Evolutionary conservation across 1,284 basidiomycete genomes (phyloP), one percentile per base, ranked within the genome.

Genomic region (Ganoderma meredithae): DNA sequence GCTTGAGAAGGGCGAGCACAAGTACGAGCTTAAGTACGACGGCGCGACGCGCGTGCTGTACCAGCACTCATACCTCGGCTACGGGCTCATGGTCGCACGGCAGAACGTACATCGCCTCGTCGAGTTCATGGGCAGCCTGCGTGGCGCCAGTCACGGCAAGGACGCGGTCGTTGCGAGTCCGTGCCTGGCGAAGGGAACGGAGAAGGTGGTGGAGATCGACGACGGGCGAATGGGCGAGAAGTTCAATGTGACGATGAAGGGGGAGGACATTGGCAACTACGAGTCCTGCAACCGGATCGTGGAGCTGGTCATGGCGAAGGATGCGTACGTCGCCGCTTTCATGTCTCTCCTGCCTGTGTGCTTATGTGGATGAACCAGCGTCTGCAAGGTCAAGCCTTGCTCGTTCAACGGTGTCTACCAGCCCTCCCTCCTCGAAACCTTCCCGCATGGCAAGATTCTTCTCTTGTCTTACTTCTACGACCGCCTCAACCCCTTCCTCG

Each of bases 331-430:
- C 41, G 1, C 62, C 49, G 52, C 43, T 64, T 65, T 47, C 69
- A 19, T 36, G 10, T 52, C n/a, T 53, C 3, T 8, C 10, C 4
- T 33, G 40, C 31, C 36, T 63, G 64, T 47, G 69, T 64, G 3
- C 68, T 66, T 53, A 62, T 39, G 33, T 10, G 60, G 53, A 22
- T 62, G 19, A 8, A 69, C 25, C 72, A 95, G 94, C 0, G 87
- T 96, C 62, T 99, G 98, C 81, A 89, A 91, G 75, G 84, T 91
- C 74, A 95, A 94, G 79, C 96, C 96, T 0, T 99, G 97, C 80
- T 96, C 97, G 1, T 99, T 99, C 83, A 93, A 95, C 74, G 97
- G 97, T 44, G 95, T 98, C 36, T 99, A 99, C 83, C 97, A 99
- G 79, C 98, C 97, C 0, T 93, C 93, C n/a, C 85, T 99, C 36